phyloP scores from a whole-genome alignment of 2,329 filamentous ascomycete genomes.

The Diaporthe sp. region DNA sequence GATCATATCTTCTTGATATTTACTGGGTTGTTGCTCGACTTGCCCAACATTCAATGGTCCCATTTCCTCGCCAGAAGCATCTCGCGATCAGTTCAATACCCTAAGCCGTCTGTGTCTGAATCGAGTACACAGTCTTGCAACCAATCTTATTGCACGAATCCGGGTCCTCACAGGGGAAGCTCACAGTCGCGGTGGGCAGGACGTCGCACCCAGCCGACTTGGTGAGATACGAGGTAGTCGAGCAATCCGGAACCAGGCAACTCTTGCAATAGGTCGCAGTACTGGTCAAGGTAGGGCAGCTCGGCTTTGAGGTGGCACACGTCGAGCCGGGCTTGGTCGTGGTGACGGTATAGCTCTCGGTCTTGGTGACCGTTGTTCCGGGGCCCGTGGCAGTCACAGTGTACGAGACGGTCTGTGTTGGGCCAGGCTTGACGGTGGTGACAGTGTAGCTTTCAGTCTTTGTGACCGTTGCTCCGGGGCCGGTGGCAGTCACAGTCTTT shows the following conservation, averaged over 20 bases:
- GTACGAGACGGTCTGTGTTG: conserved; percentile 14
- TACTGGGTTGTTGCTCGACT: neutral
- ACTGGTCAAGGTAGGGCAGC: conserved; percentile 24
- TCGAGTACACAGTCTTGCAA: conserved; percentile 30
- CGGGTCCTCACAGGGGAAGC: conserved; percentile 20
- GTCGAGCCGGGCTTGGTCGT: conserved; percentile 12
- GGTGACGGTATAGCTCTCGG: conserved; percentile 23
- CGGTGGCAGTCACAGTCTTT: neutral
- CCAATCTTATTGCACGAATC: conserved; percentile 26
- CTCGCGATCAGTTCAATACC: neutral
- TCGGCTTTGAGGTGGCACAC: neutral
- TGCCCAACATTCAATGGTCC: neutral
- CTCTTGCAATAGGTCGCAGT: conserved; percentile 32
- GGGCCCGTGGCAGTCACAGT: neutral
- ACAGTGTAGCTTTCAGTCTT: conserved; percentile 24
- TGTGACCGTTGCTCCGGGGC: neutral
- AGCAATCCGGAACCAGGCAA: conserved; percentile 29
- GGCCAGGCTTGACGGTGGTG: conserved; percentile 19
- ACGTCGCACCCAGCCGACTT: conserved; percentile 18
- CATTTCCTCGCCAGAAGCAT: fast-evolving
- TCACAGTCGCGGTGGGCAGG: conserved; percentile 14
- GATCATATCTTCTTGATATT: neutral
- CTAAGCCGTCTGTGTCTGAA: conserved; percentile 15
- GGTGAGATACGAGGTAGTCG: conserved; percentile 24
- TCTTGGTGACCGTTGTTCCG: conserved; percentile 15